These are phyloP conservation scores for Cynanchum wilfordii DNA, from an alignment of 257 asterid species.

Conservation along the genomic window DNA sequence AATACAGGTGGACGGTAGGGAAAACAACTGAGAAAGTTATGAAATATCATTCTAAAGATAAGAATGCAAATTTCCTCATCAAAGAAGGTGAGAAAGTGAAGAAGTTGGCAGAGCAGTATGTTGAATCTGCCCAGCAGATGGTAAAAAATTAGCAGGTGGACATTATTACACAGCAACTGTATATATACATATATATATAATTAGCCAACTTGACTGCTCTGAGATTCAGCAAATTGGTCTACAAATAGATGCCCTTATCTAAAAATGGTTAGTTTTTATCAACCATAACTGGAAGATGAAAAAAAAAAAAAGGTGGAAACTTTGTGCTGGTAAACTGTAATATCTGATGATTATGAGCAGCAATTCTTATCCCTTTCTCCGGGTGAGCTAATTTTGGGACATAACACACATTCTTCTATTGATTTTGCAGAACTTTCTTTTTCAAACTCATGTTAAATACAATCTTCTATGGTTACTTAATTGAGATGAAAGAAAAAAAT, in stretches of 20 bases:
- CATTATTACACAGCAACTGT: background rate
- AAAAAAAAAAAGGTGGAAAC: too few relatives aligned
- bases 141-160: slow-evolving; percentile 22
- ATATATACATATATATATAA: background rate
- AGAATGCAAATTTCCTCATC: slow-evolving; percentile 82
- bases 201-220: background rate
- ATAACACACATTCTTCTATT: background rate
- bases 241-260: background rate
- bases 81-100: slow-evolving; percentile 96
- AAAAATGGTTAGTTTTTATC: too few relatives aligned
- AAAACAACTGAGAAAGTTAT: slow-evolving; percentile 93
- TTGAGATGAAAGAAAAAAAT: background rate
- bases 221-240: background rate
- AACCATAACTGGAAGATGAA: too few relatives aligned
- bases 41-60: slow-evolving; percentile 86
- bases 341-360: background rate
- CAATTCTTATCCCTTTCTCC: background rate
- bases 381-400: background rate
- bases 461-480: too few relatives aligned
- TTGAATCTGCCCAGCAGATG: slow-evolving; percentile 70
- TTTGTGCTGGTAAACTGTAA: too few relatives aligned
- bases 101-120: slow-evolving; percentile 86
- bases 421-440: too few relatives aligned
- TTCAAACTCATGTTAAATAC: too few relatives aligned
- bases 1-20: slow-evolving; percentile 88